phyloP scores from a whole-genome alignment of 495 filamentous ascomycete species.

The Oleoguttula mirabilis region DNA sequence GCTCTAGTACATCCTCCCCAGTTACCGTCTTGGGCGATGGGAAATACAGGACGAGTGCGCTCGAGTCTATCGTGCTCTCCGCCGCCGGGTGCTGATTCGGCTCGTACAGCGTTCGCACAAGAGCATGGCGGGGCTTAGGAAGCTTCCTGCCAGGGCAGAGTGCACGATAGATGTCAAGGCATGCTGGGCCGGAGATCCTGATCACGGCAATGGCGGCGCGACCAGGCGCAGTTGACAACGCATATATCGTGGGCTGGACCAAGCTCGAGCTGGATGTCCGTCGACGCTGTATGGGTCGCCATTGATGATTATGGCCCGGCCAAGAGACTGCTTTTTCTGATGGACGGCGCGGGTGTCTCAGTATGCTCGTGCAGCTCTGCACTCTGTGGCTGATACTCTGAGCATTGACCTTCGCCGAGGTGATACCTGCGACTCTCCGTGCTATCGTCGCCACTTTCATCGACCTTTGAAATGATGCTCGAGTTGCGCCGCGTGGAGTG shows the following conservation, averaged over 20 bases:
- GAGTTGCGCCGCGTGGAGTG: too few relatives aligned
- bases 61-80: conserved; percentile 57
- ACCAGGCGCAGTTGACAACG: conserved; percentile 76
- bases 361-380: too few relatives aligned
- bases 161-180: conserved; percentile 59
- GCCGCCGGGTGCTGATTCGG: conserved; percentile 34
- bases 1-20: conserved; percentile 81
- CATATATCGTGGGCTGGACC: conserved; percentile 88
- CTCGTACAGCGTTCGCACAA: conserved; percentile 62
- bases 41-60: conserved; percentile 78
- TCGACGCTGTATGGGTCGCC: too few relatives aligned
- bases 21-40: conserved; percentile 74
- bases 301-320: too few relatives aligned
- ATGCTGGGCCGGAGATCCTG: conserved; percentile 70
- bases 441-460: too few relatives aligned
- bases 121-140: conserved; percentile 64
- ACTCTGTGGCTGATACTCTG: too few relatives aligned
- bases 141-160: conserved; percentile 55
- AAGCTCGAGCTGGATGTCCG: too few relatives aligned
- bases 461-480: too few relatives aligned
- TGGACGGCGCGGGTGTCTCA: too few relatives aligned
- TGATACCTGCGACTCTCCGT: too few relatives aligned
- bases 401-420: too few relatives aligned
- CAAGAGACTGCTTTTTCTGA: too few relatives aligned
- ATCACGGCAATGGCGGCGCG: conserved; percentile 86